Evolutionary conservation across 2,329 filamentous ascomycete genomes (phyloP).

Genomic region (Dactylellina parvicollis): DNA sequence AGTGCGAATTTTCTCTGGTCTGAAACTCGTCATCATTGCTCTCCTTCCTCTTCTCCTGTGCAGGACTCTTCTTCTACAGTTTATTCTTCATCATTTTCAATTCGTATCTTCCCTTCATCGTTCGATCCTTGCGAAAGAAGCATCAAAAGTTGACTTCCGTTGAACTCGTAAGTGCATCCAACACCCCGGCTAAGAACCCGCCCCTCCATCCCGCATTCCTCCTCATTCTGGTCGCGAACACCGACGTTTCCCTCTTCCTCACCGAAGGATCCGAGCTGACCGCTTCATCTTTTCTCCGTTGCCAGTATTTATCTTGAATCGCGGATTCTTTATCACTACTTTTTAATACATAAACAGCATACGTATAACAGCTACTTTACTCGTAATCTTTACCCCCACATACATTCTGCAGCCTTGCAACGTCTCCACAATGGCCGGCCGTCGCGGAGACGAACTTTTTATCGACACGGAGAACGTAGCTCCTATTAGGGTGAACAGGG

Average conservation of each 20-base stretch:
- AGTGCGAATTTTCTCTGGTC: conserved; percentile 39
- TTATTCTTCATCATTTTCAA: conserved; percentile 30
- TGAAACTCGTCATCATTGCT: conserved; percentile 51
- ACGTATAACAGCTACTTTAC: conserved; percentile 8
- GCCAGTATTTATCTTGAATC: conserved; percentile 37
- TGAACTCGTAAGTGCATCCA: conserved; percentile 39
- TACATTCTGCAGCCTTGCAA: conserved; percentile 23
- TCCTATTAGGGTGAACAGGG: conserved; percentile 41
- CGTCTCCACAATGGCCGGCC: conserved; percentile 54
- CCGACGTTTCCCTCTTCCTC: conserved; percentile 23
- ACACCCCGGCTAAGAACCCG: conserved; percentile 39
- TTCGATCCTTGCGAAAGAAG: conserved; percentile 40
- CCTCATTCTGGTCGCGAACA: conserved; percentile 9
- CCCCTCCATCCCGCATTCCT: conserved; percentile 48
- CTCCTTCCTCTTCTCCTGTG: conserved; percentile 31
- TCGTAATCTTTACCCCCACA: conserved; percentile 1
- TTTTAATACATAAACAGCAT: conserved; percentile 35
- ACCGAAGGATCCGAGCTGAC: conserved; percentile 46
- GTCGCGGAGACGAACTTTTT: conserved; percentile 54
- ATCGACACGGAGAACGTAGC: conserved; percentile 46
- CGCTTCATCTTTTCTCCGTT: conserved; percentile 21
- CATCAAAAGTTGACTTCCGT: conserved; percentile 14
- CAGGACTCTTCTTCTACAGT: conserved; percentile 21
- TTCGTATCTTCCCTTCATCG: conserved; percentile 23
- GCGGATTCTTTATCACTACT: conserved; percentile 18